Evolutionary conservation across 495 filamentous ascomycete genomes (phyloP), one percentile per base, ranked within the genome.

Genomic region (Bacidia gigantensis): DNA sequence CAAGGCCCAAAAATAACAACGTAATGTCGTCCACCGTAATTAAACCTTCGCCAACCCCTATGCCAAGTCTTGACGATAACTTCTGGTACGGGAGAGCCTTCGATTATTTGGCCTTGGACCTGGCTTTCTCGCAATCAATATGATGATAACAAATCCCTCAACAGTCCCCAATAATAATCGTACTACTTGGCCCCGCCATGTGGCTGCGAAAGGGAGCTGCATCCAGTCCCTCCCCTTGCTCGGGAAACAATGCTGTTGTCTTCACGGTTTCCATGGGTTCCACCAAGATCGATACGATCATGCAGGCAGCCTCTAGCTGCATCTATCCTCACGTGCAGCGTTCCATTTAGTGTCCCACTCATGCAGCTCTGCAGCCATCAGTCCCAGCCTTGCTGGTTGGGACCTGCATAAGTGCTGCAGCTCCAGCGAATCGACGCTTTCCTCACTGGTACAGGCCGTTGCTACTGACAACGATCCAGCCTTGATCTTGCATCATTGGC

Each of bases 161-260:
- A n/a, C n/a, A n/a, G n/a, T n/a, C n/a, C n/a, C n/a, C n/a, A n/a
- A n/a, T n/a, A n/a, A n/a, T n/a, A n/a, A n/a, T n/a, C n/a, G n/a
- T n/a, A n/a, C n/a, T 14, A 35, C 29, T 44, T 18, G 17, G 20
- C 41, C 41, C 41, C 41, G 41, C 41, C 41, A 44, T 44, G 41
- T 44, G 41, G 41, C 41, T 44, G 14, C 17, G 7, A 17, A n/a
- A 5, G 20, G 41, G 20, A 44, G 29, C n/a, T n/a, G 10, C 41
- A 44, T 44, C 41, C 41, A 44, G 41, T 17, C 41, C 41, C 41
- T 35, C n/a, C n/a, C n/a, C n/a, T 44, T 44, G 41, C 41, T 44
- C 41, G 41, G 20, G 41, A 44, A 44, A 22, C 9, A 7, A 17
- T 44, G 41, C 41, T 14, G 5, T 35, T 35, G 29, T 14, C 29